Evolutionary conservation across 192 early-diverging fungal genomes (phyloP), one percentile per base, ranked within the genome.

Genomic region (Pilaira anomala): DNA sequence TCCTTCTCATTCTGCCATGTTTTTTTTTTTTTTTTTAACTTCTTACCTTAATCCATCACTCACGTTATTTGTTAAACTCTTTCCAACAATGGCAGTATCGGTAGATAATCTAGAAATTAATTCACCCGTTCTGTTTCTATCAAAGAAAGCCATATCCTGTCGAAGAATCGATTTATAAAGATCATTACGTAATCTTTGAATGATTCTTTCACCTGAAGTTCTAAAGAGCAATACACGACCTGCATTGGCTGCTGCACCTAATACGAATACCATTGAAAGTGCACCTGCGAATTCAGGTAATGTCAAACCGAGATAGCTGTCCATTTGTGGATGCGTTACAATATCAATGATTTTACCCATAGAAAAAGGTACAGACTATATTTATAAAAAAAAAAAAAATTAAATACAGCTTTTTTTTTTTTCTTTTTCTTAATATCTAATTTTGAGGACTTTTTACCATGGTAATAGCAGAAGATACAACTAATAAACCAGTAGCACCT

Each of bases 121-220:
- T 57, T 91, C 91, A 40, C 91, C 91, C 1, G 86, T 88, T 60
- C 83, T 76, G 67, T 90, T 90, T 61, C 78, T 76, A 59, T 97
- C 94, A 73, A 94, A 97, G 78, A 86, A 97, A 3, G 75, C 89
- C 62, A 94, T 91, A 26, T 95, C 90, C 72, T 97, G 94, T n/a
- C 81, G 76, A 53, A 95, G 63, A 56, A 97, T 87, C 18, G 88
- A 76, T 0, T 69, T 60, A 75, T 91, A 94, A 1, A 77, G 65
- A 42, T 74, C 67, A 53, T 83, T 80, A 21, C 92, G 84, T 12
- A 90, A 68, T 2, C 78, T 67, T 51, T 76, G 79, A 3, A 90
- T 94, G 44, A 95, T 78, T n/a, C 78, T 60, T 63, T 91, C 91
- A 36, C 87, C 88, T 5, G 81, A 74, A 16, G 86, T 69, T 42